These are phyloP conservation scores for Macaranga tanarius DNA, from an alignment of 441 rosid species.

Conservation along the genomic window DNA sequence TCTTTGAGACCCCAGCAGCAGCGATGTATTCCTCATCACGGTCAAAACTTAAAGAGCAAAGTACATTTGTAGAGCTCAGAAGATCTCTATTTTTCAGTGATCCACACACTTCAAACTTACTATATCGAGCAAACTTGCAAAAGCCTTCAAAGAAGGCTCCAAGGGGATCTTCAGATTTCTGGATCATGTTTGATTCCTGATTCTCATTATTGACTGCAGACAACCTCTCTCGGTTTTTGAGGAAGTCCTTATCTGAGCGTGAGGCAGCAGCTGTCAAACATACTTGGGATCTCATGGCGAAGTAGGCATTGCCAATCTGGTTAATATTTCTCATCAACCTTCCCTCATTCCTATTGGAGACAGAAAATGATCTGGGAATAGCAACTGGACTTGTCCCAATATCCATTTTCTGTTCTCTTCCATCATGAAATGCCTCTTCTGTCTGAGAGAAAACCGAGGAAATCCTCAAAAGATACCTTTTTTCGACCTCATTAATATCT, in stretches of 20 bases:
- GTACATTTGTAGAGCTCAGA: conserved; percentile 62
- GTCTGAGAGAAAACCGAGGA: conserved; percentile 35
- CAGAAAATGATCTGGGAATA: conserved; percentile 32
- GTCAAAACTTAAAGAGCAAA: conserved; percentile 73
- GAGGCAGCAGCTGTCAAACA: conserved; percentile 31
- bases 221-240: conserved; percentile 37
- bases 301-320: conserved; percentile 69
- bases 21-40: conserved; percentile 82
- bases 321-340: conserved; percentile 54
- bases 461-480: conserved; percentile 40
- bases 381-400: conserved; percentile 27
- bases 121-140: conserved; percentile 69
- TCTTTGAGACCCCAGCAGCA: conserved; percentile 82
- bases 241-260: conserved; percentile 44
- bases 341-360: conserved; percentile 38
- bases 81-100: conserved; percentile 66
- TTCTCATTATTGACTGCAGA: conserved; percentile 32
- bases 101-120: conserved; percentile 64
- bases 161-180: conserved; percentile 43
- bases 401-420: conserved; percentile 34
- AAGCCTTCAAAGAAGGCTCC: conserved; percentile 76
- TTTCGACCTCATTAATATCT: conserved; percentile 65
- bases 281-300: conserved; percentile 63
- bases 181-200: conserved; percentile 34
- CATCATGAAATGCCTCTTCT: conserved; percentile 24